Base-by-base conservation (phyloP, 495 filamentous ascomycete genomes). In the Bryoglossum gracile region DNA sequence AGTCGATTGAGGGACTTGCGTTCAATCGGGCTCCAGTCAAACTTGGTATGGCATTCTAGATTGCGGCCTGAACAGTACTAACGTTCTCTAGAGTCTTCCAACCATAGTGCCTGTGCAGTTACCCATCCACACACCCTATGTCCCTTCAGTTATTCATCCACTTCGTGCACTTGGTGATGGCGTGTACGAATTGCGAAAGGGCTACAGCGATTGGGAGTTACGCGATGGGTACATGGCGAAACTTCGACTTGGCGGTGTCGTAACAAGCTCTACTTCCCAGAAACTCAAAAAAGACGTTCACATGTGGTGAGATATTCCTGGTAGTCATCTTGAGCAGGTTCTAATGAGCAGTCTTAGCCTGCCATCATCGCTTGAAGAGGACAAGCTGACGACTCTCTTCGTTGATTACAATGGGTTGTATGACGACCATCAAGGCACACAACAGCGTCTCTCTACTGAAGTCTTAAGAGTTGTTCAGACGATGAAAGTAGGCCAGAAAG, bases 291-390 rank as follows among this genome's bases (percentile, higher is more conserved):
- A 19, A 19, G 41, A 30, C 32, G 41, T 30, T 17, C 26, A 44
- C 32, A 3, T 44, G 41, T 44, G 17, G 41, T 44, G 16, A 44
- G 41, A 44, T 44, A 37, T 32, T 32, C 34, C 34, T 37, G 16
- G 16, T 37, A 37, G 16, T 37, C 16, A 37, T 18, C 34, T 37
- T 37, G 16, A 37, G 6, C 34, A 16, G 26, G 22, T 30, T 44
- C 41, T 44, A 44, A 44, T 44, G 32, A 26, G 41, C 9, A 30
- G 41, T 32, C 41, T 32, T 44, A 44, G 41, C 41, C 25, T 44
- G 24, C 41, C 25, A 44, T 44, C 24, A 24, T 19, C 41, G 21
- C 41, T 44, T 44, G 41, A 44, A 44, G 41, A 44, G 21, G 23
- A 28, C 25, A 44, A 8, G 22, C n/a, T 28, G 13, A 44, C 9